These are phyloP conservation scores for Prunus mume DNA, from an alignment of 306 rosid genomes.

Conservation along the genomic window DNA sequence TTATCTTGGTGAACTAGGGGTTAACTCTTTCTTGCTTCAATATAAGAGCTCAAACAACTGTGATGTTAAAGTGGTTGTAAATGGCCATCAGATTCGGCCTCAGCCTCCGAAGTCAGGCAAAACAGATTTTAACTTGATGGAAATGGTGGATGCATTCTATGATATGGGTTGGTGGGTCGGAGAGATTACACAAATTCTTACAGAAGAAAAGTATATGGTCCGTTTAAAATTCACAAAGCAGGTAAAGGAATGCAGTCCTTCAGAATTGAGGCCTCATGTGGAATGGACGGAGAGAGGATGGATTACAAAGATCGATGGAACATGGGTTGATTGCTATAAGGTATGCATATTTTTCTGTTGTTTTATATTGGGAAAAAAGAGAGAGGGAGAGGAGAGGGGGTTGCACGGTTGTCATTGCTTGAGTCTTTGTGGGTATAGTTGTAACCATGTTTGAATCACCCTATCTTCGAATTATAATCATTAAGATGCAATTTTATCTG, in stretches of 20 bases:
- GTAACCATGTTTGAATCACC: neutral
- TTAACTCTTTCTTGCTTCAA: constrained; percentile 1
- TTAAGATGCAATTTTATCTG: neutral
- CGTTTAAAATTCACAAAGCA: neutral
- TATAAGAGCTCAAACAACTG: neutral
- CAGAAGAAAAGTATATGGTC: neutral
- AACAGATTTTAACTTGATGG: neutral
- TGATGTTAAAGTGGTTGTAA: neutral
- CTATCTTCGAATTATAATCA: neutral
- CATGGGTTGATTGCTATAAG: neutral
- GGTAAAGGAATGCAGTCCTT: neutral
- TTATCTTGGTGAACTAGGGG: constrained; percentile 16
- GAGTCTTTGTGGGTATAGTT: neutral
- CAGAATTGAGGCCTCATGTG: constrained; percentile 14
- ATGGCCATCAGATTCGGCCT: constrained; percentile 18
- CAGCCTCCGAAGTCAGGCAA: neutral
- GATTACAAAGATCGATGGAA: neutral
- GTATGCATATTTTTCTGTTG: neutral
- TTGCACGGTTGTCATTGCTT: neutral
- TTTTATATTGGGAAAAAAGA: neutral
- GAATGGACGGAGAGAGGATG: constrained; percentile 7
- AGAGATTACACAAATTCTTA: neutral
- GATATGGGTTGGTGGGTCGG: constrained; percentile 22
- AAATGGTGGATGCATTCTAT: constrained; percentile 11
- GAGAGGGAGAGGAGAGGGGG: neutral